Percentiles rank a stretch among this genome's conserved stretches.
These are phyloP conservation scores for Trichoderma asperelloides DNA, from an alignment of 495 filamentous ascomycete genomes.

Conservation along the genomic window DNA sequence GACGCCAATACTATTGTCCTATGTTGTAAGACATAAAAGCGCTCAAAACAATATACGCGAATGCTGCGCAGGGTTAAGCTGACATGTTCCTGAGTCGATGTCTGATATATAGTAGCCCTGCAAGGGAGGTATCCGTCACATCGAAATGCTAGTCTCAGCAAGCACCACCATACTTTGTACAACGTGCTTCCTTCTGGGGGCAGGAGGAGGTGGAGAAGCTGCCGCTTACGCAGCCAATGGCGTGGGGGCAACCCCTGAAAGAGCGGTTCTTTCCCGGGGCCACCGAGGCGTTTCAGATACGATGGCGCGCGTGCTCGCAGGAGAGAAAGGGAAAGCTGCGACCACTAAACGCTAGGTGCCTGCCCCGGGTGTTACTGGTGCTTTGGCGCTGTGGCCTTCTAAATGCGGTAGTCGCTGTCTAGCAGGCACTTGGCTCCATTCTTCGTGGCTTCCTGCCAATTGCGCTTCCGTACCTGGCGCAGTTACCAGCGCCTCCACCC, in stretches of 20 bases:
- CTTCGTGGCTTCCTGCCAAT: background rate
- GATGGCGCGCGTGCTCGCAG: slow-evolving; percentile 4
- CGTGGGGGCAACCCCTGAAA: background rate
- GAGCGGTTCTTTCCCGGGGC: slow-evolving; percentile 6
- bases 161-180: background rate
- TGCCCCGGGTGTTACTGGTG: background rate
- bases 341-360: background rate
- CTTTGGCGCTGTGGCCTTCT: background rate
- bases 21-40: background rate
- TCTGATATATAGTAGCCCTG: slow-evolving; percentile 3
- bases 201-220: background rate
- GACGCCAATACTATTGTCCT: background rate
- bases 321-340: background rate
- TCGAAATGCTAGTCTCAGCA: background rate
- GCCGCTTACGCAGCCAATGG: background rate
- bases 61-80: background rate
- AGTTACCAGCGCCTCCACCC: background rate
- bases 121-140: background rate
- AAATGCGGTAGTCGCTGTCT: background rate
- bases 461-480: background rate
- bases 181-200: background rate
- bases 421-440: background rate
- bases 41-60: background rate
- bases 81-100: background rate
- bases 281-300: slow-evolving; percentile 6